These are phyloP conservation scores for Parsonsia alboflavescens DNA, from an alignment of 257 asterid species.

Conservation along the genomic window DNA sequence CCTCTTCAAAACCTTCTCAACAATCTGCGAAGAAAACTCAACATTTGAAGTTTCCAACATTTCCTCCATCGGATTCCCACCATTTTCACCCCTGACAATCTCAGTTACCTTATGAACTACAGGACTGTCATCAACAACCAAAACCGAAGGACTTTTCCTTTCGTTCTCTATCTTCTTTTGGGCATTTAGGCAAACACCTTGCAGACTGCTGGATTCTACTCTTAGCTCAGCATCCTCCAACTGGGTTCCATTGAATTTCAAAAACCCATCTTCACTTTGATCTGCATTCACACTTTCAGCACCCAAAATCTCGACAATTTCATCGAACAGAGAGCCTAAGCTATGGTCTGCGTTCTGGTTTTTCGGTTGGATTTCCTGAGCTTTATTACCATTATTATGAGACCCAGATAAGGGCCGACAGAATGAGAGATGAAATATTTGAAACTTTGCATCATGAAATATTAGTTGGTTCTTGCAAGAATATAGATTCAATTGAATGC, in stretches of 20 bases:
- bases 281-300: conserved; percentile 26
- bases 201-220: conserved; percentile 15
- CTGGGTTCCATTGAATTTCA: conserved; percentile 18
- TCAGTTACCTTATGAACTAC: conserved; percentile 59
- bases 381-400: conserved; percentile 26
- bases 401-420: conserved; percentile 17
- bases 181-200: conserved; percentile 62
- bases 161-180: conserved; percentile 19
- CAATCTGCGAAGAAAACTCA: conserved; percentile 46
- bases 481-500: conserved; percentile 22
- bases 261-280: conserved; percentile 23
- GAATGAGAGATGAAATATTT: conserved; percentile 22
- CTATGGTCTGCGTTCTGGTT: conserved; percentile 24
- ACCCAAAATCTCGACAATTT: conserved; percentile 62
- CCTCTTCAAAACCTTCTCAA: conserved; percentile 70
- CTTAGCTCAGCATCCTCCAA: not conserved
- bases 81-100: conserved; percentile 50
- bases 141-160: conserved; percentile 15
- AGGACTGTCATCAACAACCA: conserved; percentile 46
- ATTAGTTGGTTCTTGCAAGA: conserved; percentile 13
- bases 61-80: conserved; percentile 49
- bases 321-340: conserved; percentile 53
- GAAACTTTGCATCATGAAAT: conserved; percentile 26
- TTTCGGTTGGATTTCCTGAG: conserved; percentile 16
- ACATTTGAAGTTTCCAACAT: conserved; percentile 43